These are phyloP conservation scores for Pseudoturritis turrita DNA, from an alignment of 345 rosid genomes.

Conservation along the genomic window DNA sequence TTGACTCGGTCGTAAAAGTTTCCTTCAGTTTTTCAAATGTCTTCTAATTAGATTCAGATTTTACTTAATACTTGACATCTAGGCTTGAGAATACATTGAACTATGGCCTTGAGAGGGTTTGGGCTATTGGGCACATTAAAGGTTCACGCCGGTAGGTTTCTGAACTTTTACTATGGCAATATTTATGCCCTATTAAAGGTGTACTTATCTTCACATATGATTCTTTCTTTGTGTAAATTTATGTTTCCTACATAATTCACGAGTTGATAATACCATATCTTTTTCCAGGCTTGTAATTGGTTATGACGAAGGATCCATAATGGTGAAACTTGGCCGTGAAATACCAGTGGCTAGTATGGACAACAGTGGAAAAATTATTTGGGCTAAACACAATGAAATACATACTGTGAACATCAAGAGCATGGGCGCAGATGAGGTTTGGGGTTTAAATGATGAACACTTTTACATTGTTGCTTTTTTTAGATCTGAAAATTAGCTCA, in stretches of 20 bases:
- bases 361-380: conserved; percentile 92
- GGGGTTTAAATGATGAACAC: not conserved
- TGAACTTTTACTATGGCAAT: not conserved
- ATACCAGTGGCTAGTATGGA: conserved; percentile 99
- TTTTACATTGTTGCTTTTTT: not conserved
- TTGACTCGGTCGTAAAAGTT: not conserved
- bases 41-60: not conserved
- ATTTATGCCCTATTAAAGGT: not conserved
- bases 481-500: not conserved
- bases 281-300: conserved; percentile 74
- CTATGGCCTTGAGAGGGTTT: conserved; percentile 81
- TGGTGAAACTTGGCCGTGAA: conserved; percentile 92
- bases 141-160: conserved; percentile 66
- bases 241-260: not conserved
- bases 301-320: conserved; percentile 77
- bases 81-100: conserved; percentile 68
- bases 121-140: conserved; percentile 70
- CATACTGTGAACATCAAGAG: conserved; percentile 97
- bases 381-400: conserved; percentile 99
- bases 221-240: conserved; percentile 5
- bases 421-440: conserved; percentile 89
- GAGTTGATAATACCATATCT: not conserved
- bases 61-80: conserved; percentile 18
- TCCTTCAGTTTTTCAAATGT: not conserved
- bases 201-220: not conserved